Conservation (phyloP, 768 basidiomycete species). For the Strobilomyces echinocephalus region DNA sequence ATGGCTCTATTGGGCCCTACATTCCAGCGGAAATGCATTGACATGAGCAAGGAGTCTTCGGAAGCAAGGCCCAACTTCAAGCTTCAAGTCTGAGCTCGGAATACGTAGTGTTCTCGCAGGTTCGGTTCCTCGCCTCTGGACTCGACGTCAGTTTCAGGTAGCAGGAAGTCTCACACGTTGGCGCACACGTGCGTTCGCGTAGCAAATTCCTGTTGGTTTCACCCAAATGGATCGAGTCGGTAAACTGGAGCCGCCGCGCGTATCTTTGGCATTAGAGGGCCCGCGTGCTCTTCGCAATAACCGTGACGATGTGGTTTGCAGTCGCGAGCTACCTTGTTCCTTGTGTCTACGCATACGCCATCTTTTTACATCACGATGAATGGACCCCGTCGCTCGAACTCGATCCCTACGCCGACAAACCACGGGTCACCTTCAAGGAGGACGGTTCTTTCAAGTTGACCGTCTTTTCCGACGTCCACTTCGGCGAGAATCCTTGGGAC, state of each 20-base stretch:
- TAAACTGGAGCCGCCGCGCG: background rate
- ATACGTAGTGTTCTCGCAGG: no score
- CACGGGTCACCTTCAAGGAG: constrained; percentile 48
- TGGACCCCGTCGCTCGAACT: constrained; percentile 6
- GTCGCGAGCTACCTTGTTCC: background rate
- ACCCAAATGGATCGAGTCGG: no score
- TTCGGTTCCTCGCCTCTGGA: no score
- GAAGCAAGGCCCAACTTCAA: no score
- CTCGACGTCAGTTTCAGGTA: no score
- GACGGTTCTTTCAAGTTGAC: constrained; percentile 69
- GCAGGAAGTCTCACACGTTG: no score
- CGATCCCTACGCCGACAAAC: constrained; percentile 43
- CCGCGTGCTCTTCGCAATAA: background rate
- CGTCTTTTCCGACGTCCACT: constrained; percentile 72
- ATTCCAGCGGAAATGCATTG: no score
- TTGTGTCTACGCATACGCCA: constrained; percentile 10
- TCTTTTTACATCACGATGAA: constrained; percentile 1
- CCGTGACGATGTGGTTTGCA: constrained; percentile 1
- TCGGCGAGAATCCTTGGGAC: constrained; percentile 72
- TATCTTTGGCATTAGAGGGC: background rate
- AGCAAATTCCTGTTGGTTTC: no score
- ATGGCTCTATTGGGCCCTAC: no score
- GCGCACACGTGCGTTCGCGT: no score
- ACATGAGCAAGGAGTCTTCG: no score
- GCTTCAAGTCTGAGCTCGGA: no score